Base-by-base conservation (phyloP, 257 asterid genomes). In the Penstemon barbatus region DNA sequence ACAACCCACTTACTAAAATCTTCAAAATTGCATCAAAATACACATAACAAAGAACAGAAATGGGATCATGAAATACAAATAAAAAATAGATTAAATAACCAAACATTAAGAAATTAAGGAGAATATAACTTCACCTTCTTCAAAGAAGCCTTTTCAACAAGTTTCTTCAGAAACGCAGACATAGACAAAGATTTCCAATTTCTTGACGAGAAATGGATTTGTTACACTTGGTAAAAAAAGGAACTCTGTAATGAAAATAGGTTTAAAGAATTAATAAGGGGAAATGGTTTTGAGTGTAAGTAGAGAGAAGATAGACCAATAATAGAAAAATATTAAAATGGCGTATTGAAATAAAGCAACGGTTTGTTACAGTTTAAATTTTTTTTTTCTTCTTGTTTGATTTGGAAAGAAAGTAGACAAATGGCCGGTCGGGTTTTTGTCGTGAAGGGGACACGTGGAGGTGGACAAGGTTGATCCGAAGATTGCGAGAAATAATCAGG, bases 121-220 rank as follows among this genome's bases (percentile, higher is more conserved):
- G 41, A 12, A 4, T 40, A 15, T 41, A 38, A 59, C 56, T 53
- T 75, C 61, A 87, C 96, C 96, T 91, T 91, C 85, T 89, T 89
- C 49, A 89, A 58, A 55, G 93, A 89, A 79, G 95, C 96, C 88
- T 87, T 91, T 69, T 91, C 98, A 41, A 91, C 96, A 8, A 91
- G 90, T 78, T 87, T 89, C 90, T 86, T 91, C 70, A 90, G 91
- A 70, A 90, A 87, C 52, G 78, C 73, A 72, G 84, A 77, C 82
- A 76, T 81, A 9, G 4, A 5, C 18, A 18, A 44, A 43, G 7
- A 42, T 45, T 49, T 49, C 54, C 54, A 49, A 49, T 46, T 7
- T 9, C 51, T 5, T 66, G 54, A 57, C 50, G 50, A 61, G 56
- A 57, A 6, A 5, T 11, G 4, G 5, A 13, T 44, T 1, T 37